Conservation (phyloP, 768 basidiomycete species). For the Termitomyces sp. region DNA sequence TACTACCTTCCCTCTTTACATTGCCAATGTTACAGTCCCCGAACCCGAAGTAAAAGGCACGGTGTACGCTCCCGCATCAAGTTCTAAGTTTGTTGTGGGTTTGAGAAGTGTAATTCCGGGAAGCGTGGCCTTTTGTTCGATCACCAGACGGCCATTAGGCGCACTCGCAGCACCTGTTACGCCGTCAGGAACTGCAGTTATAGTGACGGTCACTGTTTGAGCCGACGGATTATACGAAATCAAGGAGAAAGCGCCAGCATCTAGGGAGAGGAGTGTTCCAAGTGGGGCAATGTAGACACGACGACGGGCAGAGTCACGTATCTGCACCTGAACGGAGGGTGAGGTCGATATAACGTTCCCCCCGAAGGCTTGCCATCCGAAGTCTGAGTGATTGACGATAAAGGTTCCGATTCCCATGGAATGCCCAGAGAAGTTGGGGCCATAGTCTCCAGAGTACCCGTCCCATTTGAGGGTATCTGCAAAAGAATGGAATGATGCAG, state of each 20-base stretch:
- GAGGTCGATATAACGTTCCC: constrained; percentile 43
- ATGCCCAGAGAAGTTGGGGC: constrained; percentile 58
- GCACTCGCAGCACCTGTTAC: constrained; percentile 42
- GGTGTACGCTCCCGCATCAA: constrained; percentile 48
- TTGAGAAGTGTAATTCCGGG: constrained; percentile 39
- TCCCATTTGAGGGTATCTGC: constrained; percentile 58
- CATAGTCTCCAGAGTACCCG: constrained; percentile 59
- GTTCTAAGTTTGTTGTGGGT: constrained; percentile 33
- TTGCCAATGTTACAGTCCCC: constrained; percentile 33
- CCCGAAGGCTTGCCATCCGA: constrained; percentile 63
- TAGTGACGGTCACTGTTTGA: constrained; percentile 38
- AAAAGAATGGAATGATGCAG: constrained; percentile 62
- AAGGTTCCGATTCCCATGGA: constrained; percentile 47
- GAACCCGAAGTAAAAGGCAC: constrained; percentile 41
- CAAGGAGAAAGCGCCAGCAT: constrained; percentile 50
- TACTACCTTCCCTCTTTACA: constrained; percentile 7
- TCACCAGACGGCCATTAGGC: constrained; percentile 42
- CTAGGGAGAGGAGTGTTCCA: constrained; percentile 43
- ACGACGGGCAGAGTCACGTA: constrained; percentile 47
- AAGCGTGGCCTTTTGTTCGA: constrained; percentile 40
- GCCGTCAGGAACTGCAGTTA: constrained; percentile 39
- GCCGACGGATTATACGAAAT: constrained; percentile 39
- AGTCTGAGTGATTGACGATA: constrained; percentile 52
- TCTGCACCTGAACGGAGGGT: constrained; percentile 41
- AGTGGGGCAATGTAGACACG: constrained; percentile 52